Evolutionary conservation across 805 yeast genomes (phyloP).

Genomic region (Saccharomycopsis oosterbeekiorum): DNA sequence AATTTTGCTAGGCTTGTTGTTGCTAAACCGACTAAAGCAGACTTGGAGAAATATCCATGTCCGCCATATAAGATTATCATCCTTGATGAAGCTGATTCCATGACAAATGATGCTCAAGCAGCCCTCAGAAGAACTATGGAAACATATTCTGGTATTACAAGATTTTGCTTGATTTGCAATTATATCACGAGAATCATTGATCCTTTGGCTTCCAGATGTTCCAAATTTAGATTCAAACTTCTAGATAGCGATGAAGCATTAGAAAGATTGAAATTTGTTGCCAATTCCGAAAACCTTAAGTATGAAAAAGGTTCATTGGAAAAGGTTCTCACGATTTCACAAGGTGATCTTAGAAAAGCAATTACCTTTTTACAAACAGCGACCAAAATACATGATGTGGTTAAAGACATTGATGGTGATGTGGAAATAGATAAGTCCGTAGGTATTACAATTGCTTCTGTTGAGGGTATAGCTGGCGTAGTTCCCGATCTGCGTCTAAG

Average conservation of each 20-base stretch:
- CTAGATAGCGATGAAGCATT: slow-evolving; percentile 66
- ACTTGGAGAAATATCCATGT: slow-evolving; percentile 71
- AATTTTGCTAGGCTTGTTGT: slow-evolving; percentile 79
- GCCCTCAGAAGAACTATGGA: slow-evolving; percentile 94
- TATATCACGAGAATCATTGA: slow-evolving; percentile 95
- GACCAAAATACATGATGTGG: slow-evolving; percentile 37
- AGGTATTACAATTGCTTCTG: slow-evolving; percentile 21
- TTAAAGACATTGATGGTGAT: slow-evolving; percentile 21
- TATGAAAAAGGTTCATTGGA: slow-evolving; percentile 41
- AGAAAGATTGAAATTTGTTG: slow-evolving; percentile 52
- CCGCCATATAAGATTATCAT: slow-evolving; percentile 94
- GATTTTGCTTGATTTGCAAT: slow-evolving; percentile 92
- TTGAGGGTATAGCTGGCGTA: slow-evolving; percentile 66
- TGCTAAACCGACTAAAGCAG: slow-evolving; percentile 67
- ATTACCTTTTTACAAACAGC: slow-evolving; percentile 86
- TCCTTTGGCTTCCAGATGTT: slow-evolving; percentile 93
- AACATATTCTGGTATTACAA: slow-evolving; percentile 75
- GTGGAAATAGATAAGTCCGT: slow-evolving; percentile 28
- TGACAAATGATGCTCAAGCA: slow-evolving; percentile 95
- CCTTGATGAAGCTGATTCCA: slow-evolving; percentile 92
- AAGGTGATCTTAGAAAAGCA: slow-evolving; percentile 90
- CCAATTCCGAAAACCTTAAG: slow-evolving; percentile 38
- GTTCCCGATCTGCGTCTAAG: slow-evolving; percentile 43
- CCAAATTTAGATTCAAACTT: slow-evolving; percentile 83
- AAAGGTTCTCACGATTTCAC: slow-evolving; percentile 60